Percentiles rank a stretch among this genome's conserved stretches.
Evolutionary conservation across 2,329 filamentous ascomycete genomes (phyloP).

Genomic region (Coleophoma eucalyptorum): DNA sequence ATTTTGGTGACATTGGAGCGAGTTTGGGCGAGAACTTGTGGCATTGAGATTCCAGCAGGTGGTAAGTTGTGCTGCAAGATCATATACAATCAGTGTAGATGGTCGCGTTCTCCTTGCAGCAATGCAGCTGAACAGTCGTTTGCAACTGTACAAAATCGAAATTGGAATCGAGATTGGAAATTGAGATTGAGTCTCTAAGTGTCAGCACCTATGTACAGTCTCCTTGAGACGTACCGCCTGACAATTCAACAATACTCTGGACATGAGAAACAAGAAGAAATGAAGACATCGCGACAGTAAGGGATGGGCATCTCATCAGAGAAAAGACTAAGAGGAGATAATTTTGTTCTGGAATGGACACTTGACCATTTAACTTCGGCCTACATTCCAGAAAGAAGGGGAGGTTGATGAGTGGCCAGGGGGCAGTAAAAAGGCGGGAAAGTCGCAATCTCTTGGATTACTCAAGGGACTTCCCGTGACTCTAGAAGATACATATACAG

Average conservation of each 20-base stretch:
- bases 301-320: neutral
- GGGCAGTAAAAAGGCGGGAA: neutral
- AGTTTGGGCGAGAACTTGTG: neutral
- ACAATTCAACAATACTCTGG: neutral
- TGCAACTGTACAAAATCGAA: neutral
- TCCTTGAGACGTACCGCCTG: too few species aligned
- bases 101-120: neutral
- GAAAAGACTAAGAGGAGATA: neutral
- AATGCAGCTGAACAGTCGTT: neutral
- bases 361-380: neutral
- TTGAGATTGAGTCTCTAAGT: neutral
- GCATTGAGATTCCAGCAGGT: neutral
- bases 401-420: neutral
- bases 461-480: neutral
- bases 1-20: neutral
- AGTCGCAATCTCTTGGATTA: neutral
- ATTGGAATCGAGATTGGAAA: neutral
- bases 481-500: neutral
- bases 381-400: neutral
- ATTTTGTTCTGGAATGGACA: neutral
- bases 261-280: neutral
- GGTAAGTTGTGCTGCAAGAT: neutral
- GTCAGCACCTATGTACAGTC: too few species aligned
- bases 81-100: constrained; percentile 3
- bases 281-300: neutral